Conservation (phyloP, 1,284 basidiomycete species). For the Neonothopanus nambi region DNA sequence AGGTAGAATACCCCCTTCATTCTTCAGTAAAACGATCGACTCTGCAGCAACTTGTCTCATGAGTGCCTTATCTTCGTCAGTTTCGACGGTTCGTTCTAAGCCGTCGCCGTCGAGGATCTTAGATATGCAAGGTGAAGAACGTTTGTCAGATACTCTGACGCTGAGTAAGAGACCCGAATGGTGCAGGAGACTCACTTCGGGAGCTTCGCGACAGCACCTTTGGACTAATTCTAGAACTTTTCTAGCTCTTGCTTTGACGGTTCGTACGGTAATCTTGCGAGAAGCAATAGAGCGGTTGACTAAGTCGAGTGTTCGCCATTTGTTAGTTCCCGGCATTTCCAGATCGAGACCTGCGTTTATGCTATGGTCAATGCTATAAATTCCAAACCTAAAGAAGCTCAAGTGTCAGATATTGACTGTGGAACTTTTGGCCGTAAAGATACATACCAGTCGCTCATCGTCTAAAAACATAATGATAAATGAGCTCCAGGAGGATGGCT, state of each 20-base stretch:
- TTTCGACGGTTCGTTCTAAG: constrained; percentile 59
- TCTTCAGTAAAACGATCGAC: constrained; percentile 77
- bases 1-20: constrained; percentile 61
- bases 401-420: neutral
- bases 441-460: constrained; percentile 75
- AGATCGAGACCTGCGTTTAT: constrained; percentile 79
- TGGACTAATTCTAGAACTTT: constrained; percentile 68
- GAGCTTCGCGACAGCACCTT: constrained; percentile 59
- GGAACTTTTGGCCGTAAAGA: neutral
- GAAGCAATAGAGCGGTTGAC: constrained; percentile 63
- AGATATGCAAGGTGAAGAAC: neutral
- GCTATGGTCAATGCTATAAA: constrained; percentile 64
- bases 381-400: constrained; percentile 52
- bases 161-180: neutral
- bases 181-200: constrained; percentile 46
- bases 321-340: constrained; percentile 77
- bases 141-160: neutral
- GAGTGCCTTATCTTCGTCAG: constrained; percentile 57
- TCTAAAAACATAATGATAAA: constrained; percentile 22
- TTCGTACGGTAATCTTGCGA: constrained; percentile 64
- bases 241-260: constrained; percentile 67
- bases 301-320: constrained; percentile 67
- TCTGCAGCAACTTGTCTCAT: constrained; percentile 64
- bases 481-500: neutral
- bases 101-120: constrained; percentile 71